A percentile compares a stretch with the other conserved stretches of the same genome.
These are phyloP conservation scores for Hericium coralloides DNA, from an alignment of 768 basidiomycete genomes.

Conservation along the genomic window DNA sequence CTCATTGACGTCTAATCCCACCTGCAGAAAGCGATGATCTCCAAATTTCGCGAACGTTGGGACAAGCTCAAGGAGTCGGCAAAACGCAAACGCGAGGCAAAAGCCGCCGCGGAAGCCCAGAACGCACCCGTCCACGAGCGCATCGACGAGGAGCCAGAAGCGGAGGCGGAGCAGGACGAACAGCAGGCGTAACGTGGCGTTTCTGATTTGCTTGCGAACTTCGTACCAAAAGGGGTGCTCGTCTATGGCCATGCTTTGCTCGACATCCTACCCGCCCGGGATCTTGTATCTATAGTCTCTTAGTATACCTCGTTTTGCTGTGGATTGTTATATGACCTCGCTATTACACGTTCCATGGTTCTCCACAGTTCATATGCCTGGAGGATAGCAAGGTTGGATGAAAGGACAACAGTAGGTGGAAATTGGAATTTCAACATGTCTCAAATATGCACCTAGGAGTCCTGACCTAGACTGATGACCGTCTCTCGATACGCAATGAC, in stretches of 20 bases:
- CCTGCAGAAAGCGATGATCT: constrained; percentile 70
- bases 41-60: constrained; percentile 80
- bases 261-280: background rate
- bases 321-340: no score
- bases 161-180: constrained; percentile 50
- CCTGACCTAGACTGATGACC: no score
- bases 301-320: background rate
- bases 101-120: constrained; percentile 44
- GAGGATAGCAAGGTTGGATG: no score
- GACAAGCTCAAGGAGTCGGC: constrained; percentile 85
- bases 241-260: background rate
- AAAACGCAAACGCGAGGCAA: constrained; percentile 76
- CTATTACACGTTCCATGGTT: no score
- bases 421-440: no score
- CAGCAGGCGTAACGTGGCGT: background rate
- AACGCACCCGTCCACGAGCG: constrained; percentile 45
- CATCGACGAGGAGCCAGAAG: constrained; percentile 60
- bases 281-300: background rate
- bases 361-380: no score
- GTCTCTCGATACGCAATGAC: no score
- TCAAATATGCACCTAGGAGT: no score
- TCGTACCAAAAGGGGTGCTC: background rate
- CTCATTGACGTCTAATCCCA: constrained; percentile 3
- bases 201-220: background rate
- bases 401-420: no score